Evolutionary conservation across 495 filamentous ascomycete species (phyloP).

Genomic region (Glarea lozoyensis): DNA sequence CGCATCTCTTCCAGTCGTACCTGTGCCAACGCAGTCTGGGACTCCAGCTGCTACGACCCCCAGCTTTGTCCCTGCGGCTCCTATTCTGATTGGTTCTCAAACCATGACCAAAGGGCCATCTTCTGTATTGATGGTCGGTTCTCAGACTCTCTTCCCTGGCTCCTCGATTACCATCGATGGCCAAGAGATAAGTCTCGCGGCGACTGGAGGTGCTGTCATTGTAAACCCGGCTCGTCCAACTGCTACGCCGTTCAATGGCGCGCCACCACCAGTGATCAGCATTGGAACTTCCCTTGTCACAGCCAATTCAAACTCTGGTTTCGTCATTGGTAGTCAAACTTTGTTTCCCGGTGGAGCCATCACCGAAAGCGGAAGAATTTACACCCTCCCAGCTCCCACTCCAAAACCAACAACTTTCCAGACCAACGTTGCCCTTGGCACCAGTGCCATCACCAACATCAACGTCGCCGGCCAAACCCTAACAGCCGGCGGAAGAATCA

Average conservation of each 20-base stretch:
- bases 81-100: constrained; percentile 14
- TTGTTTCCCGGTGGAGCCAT: constrained; percentile 14
- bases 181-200: constrained; percentile 9
- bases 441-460: constrained; percentile 2
- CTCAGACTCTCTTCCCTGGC: constrained; percentile 14
- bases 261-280: constrained; percentile 6
- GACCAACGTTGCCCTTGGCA: neutral
- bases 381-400: constrained; percentile 5
- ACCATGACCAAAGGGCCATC: constrained; percentile 4
- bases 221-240: constrained; percentile 3
- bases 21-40: too few species aligned
- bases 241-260: neutral
- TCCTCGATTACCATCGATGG: constrained; percentile 10
- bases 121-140: constrained; percentile 8
- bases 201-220: constrained; percentile 8
- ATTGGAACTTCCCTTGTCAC: constrained; percentile 12
- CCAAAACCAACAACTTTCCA: neutral
- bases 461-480: constrained; percentile 19
- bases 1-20: too few species aligned
- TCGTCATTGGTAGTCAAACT: constrained; percentile 17
- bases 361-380: constrained; percentile 7
- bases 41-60: neutral
- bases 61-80: neutral
- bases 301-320: constrained; percentile 6
- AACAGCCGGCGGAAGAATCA: constrained; percentile 15